A percentile compares a stretch with the other conserved stretches of the same genome.
These are phyloP conservation scores for Trifolium fragiferum DNA, from an alignment of 306 rosid species.

Conservation along the genomic window DNA sequence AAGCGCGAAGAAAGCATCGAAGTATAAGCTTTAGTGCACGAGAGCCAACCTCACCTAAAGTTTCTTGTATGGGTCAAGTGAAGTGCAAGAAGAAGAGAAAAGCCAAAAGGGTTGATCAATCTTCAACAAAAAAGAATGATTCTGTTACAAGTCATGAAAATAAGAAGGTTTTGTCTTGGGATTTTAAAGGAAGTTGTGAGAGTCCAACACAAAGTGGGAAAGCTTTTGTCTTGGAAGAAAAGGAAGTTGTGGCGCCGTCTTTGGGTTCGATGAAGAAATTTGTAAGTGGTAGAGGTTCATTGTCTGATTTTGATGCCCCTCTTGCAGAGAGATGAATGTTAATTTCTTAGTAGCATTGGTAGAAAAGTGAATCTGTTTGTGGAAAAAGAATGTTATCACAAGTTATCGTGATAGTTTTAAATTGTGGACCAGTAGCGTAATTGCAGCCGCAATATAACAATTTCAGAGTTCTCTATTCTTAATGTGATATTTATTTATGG, in stretches of 20 bases:
- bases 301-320: background rate
- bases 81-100: conserved; percentile 35
- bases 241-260: background rate
- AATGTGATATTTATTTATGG: background rate
- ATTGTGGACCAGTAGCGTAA: too few relatives aligned
- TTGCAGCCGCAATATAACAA: too few relatives aligned
- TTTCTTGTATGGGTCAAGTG: conserved; percentile 57
- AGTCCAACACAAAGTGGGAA: conserved; percentile 1
- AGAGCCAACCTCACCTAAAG: conserved; percentile 57
- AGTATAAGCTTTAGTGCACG: conserved; percentile 36
- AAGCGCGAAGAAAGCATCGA: conserved; percentile 43
- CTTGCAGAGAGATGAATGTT: conserved; percentile 19
- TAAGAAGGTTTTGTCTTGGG: conserved; percentile 20
- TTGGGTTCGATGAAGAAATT: conserved; percentile 7
- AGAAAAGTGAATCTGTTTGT: background rate
- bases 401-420: background rate
- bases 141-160: conserved; percentile 14
- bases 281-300: conserved; percentile 9
- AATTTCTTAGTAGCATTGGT: background rate
- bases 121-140: background rate
- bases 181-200: conserved; percentile 7
- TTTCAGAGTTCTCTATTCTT: too few relatives aligned
- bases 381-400: background rate
- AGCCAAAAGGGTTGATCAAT: background rate
- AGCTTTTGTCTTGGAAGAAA: conserved; percentile 11